Evolutionary conservation across 495 filamentous ascomycete genomes (phyloP).

Genomic region (Extremus antarcticus): DNA sequence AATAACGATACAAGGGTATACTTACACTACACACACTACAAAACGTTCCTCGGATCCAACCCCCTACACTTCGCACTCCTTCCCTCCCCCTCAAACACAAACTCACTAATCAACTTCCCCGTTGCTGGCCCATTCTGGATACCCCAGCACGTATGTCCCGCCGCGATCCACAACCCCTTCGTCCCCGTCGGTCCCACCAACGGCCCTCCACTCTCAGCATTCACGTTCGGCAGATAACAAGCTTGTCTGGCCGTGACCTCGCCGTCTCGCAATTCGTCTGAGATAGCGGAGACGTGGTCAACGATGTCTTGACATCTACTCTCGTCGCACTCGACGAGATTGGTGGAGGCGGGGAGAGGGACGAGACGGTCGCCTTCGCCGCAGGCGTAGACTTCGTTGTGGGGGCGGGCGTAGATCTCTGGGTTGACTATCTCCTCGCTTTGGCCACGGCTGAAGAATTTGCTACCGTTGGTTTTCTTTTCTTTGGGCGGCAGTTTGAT

Average conservation of each 20-base stretch:
- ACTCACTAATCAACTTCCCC: slow-evolving; percentile 67
- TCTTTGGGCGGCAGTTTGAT: slow-evolving; percentile 59
- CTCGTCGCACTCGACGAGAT: slow-evolving; percentile 66
- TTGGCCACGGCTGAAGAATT: slow-evolving; percentile 18
- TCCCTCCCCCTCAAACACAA: slow-evolving; percentile 31
- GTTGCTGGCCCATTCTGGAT: slow-evolving; percentile 94
- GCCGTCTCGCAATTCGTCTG: slow-evolving; percentile 63
- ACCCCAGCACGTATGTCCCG: slow-evolving; percentile 95
- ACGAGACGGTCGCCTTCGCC: slow-evolving; percentile 72
- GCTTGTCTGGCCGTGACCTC: slow-evolving; percentile 75
- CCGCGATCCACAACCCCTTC: slow-evolving; percentile 69
- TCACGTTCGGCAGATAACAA: slow-evolving; percentile 80
- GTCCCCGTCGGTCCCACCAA: slow-evolving; percentile 66
- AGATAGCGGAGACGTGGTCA: slow-evolving; percentile 67
- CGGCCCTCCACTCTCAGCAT: slow-evolving; percentile 53
- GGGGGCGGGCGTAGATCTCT: slow-evolving; percentile 87
- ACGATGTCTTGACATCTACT: slow-evolving; percentile 78
- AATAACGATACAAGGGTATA: too few relatives aligned
- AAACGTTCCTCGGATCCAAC: slow-evolving; percentile 27
- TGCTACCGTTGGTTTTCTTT: slow-evolving; percentile 34
- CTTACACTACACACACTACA: slow-evolving; percentile 9
- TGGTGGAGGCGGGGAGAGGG: slow-evolving; percentile 65
- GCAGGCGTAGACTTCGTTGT: slow-evolving; percentile 85
- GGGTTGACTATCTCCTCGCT: slow-evolving; percentile 53
- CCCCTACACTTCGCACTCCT: slow-evolving; percentile 28